Percentiles rank a stretch among this genome's conserved stretches.
Evolutionary conservation across 306 rosid species (phyloP).

Genomic region (Alnus glutinosa): DNA sequence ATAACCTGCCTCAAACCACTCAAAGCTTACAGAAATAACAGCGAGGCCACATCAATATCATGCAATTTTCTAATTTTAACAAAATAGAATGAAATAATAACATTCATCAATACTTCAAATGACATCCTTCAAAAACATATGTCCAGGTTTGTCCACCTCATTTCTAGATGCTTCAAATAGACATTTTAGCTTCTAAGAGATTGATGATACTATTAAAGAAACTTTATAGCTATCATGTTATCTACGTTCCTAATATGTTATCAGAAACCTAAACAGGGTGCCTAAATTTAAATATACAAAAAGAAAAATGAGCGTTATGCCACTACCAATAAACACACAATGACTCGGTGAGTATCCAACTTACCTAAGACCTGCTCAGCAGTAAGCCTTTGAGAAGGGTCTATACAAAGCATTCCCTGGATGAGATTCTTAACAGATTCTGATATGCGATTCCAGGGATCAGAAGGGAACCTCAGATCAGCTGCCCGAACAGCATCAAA

Average conservation of each 20-base stretch:
- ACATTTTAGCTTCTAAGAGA: not conserved
- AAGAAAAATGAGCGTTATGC: not conserved
- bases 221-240: not conserved
- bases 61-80: not conserved
- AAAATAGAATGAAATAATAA: not conserved
- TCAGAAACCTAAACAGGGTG: not conserved
- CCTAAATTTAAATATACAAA: not conserved
- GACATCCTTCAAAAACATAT: not conserved
- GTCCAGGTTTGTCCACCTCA: not conserved
- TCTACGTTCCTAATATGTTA: not conserved
- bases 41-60: not conserved
- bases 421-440: constrained; percentile 73
- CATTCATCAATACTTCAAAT: not conserved
- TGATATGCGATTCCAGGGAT: constrained; percentile 66
- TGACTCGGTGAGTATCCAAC: constrained; percentile 13
- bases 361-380: constrained; percentile 75
- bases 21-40: not conserved
- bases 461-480: constrained; percentile 66
- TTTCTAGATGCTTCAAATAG: not conserved
- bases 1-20: not conserved
- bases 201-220: not conserved
- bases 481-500: constrained; percentile 77
- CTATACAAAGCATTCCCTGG: constrained; percentile 69
- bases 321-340: not conserved
- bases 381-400: constrained; percentile 69